Evolutionary conservation across 2,329 filamentous ascomycete species (phyloP).

Genomic region (Xylaria sp.): DNA sequence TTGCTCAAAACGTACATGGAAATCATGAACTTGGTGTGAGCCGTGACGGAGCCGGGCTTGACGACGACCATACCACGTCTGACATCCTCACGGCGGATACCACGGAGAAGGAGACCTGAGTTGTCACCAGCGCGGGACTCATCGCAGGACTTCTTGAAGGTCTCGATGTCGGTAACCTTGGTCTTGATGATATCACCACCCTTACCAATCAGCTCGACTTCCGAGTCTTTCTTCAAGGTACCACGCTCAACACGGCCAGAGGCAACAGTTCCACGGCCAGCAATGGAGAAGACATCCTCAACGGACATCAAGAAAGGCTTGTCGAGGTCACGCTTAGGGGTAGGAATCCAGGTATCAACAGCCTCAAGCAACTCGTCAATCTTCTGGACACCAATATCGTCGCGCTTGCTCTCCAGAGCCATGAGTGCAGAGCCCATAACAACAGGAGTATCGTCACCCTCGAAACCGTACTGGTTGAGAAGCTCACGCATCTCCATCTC

Average conservation of each 20-base stretch:
- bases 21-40: conserved; percentile 88
- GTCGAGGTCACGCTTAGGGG: conserved; percentile 88
- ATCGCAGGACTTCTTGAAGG: conserved; percentile 99
- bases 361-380: conserved; percentile 90
- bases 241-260: conserved; percentile 98
- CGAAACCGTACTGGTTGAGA: conserved; percentile 89
- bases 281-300: conserved; percentile 89
- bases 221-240: conserved; percentile 87
- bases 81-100: conserved; percentile 94
- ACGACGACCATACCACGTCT: conserved; percentile 92
- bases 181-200: conserved; percentile 85
- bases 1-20: conserved; percentile 98
- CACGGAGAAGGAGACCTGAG: conserved; percentile 94
- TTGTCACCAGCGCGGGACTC: conserved; percentile 97
- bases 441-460: conserved; percentile 97
- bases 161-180: conserved; percentile 99
- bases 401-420: conserved; percentile 83
- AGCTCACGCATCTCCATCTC: conserved; percentile 99
- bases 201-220: conserved; percentile 95
- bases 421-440: conserved; percentile 96
- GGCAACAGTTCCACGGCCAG: conserved; percentile 93
- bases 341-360: conserved; percentile 96
- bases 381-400: conserved; percentile 84
- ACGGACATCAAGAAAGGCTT: conserved; percentile 99
- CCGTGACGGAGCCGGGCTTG: conserved; percentile 81